Conservation (phyloP, 768 basidiomycete species). For the Imleria badia region DNA sequence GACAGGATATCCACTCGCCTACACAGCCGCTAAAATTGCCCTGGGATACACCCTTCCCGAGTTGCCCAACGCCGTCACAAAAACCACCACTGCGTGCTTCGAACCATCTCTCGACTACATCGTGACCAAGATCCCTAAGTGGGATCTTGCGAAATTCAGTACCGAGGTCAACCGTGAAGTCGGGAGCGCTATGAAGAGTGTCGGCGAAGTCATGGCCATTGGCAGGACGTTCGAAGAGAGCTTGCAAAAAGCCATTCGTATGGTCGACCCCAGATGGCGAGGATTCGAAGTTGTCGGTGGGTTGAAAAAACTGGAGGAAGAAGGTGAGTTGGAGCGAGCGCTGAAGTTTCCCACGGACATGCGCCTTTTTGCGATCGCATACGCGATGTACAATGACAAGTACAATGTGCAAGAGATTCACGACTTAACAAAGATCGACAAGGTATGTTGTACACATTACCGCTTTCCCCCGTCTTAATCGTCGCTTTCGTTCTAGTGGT, state of each 20-base stretch:
- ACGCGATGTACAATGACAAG: slow-evolving; percentile 93
- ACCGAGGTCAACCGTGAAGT: slow-evolving; percentile 91
- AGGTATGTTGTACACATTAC: slow-evolving; percentile 42
- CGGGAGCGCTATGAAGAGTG: slow-evolving; percentile 98
- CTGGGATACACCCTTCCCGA: slow-evolving; percentile 97
- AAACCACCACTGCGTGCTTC: slow-evolving; percentile 98
- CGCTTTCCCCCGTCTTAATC: neutral
- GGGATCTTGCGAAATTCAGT: slow-evolving; percentile 98
- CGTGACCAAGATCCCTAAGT: slow-evolving; percentile 99
- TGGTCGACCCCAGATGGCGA: slow-evolving; percentile 94
- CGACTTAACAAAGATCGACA: slow-evolving; percentile 97
- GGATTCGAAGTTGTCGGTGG: slow-evolving; percentile 96
- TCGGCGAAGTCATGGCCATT: slow-evolving; percentile 99
- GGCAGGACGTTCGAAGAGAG: slow-evolving; percentile 99
- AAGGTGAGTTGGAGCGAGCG: slow-evolving; percentile 64
- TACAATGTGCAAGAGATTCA: slow-evolving; percentile 90
- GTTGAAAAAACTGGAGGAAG: slow-evolving; percentile 79
- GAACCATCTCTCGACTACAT: slow-evolving; percentile 99
- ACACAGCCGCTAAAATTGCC: slow-evolving; percentile 98
- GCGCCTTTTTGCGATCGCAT: slow-evolving; percentile 94
- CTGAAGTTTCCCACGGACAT: slow-evolving; percentile 88
- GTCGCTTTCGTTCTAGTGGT: slow-evolving; percentile 66
- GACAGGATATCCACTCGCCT: slow-evolving; percentile 97
- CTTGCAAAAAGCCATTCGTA: slow-evolving; percentile 96
- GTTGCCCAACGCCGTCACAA: slow-evolving; percentile 97